These are phyloP conservation scores for Lentinula sp. DNA, from an alignment of 768 basidiomycete species.

Conservation along the genomic window DNA sequence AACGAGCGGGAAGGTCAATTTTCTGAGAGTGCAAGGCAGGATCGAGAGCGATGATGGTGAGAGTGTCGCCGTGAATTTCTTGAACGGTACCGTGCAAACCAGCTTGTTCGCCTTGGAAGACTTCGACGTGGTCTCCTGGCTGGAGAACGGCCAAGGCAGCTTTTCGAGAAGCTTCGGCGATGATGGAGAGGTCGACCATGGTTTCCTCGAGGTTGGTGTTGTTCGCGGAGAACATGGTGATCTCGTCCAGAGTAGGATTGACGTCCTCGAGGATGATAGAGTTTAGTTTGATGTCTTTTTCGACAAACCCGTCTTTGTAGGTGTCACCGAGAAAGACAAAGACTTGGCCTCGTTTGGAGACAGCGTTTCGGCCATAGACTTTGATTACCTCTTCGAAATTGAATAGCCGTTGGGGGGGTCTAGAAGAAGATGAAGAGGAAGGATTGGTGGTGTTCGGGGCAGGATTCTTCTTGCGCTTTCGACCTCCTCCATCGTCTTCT, in stretches of 20 bases:
- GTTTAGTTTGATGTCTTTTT: constrained; percentile 88
- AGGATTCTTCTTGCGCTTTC: constrained; percentile 72
- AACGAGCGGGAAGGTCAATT: constrained; percentile 79
- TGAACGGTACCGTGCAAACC: constrained; percentile 92
- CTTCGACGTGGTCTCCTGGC: constrained; percentile 96
- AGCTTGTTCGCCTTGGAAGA: constrained; percentile 94
- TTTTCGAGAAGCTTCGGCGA: constrained; percentile 88
- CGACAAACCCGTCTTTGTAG: constrained; percentile 90
- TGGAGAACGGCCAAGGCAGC: constrained; percentile 92
- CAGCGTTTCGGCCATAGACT: constrained; percentile 74
- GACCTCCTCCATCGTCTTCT: constrained; percentile 65
- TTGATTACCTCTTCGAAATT: constrained; percentile 89
- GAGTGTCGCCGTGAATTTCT: constrained; percentile 80
- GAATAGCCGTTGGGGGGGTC: constrained; percentile 90
- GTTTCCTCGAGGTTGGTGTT: constrained; percentile 39
- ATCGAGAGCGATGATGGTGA: constrained; percentile 76
- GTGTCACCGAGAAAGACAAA: constrained; percentile 92
- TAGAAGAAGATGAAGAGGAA: constrained; percentile 27
- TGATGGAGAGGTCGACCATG: constrained; percentile 81
- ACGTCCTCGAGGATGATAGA: constrained; percentile 81
- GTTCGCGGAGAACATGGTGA: constrained; percentile 69
- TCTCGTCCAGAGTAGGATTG: constrained; percentile 93
- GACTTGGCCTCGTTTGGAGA: constrained; percentile 65
- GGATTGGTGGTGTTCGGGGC: constrained; percentile 34
- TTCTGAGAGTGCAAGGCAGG: constrained; percentile 34